Conservation (phyloP, 2,329 filamentous ascomycete genomes). For the Aciculosporium take region DNA sequence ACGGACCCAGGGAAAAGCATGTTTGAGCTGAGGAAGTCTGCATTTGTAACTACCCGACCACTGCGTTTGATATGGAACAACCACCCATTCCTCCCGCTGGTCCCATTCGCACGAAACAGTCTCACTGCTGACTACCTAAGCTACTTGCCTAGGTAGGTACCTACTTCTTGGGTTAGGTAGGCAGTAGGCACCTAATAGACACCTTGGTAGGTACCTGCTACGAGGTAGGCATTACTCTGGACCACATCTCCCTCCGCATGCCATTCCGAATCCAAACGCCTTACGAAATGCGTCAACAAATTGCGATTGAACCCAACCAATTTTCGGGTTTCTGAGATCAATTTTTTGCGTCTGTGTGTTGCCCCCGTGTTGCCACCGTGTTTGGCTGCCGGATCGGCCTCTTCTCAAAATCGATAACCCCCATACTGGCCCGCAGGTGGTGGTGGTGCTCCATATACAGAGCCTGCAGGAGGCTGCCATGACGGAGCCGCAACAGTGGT, state of each 20-base stretch:
- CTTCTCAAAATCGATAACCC: constrained; percentile 19
- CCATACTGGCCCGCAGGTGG: constrained; percentile 22
- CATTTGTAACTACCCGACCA: not conserved
- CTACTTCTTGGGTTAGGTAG: not conserved
- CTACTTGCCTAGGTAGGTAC: too few species aligned
- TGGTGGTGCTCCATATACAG: constrained; percentile 17
- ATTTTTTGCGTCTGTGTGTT: not conserved
- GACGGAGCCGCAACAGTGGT: constrained; percentile 10
- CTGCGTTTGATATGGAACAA: too few species aligned
- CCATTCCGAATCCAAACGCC: constrained; percentile 12
- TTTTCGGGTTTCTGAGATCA: not conserved
- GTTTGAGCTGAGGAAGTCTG: not conserved
- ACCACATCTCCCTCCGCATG: not conserved
- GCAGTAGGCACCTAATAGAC: too few species aligned
- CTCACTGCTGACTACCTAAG: too few species aligned
- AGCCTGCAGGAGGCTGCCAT: constrained; percentile 17
- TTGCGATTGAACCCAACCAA: constrained; percentile 3
- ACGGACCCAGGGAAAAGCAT: not conserved
- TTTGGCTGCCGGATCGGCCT: not conserved
- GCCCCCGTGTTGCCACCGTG: not conserved
- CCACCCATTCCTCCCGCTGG: not conserved
- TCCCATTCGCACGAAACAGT: not conserved
- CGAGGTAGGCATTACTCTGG: too few species aligned
- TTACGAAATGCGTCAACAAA: constrained; percentile 9
- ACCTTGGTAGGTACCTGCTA: not conserved